A percentile compares a stretch with the other conserved stretches of the same genome.
These are phyloP conservation scores for Agaricus blazei DNA, from an alignment of 768 basidiomycete species.

Conservation along the genomic window DNA sequence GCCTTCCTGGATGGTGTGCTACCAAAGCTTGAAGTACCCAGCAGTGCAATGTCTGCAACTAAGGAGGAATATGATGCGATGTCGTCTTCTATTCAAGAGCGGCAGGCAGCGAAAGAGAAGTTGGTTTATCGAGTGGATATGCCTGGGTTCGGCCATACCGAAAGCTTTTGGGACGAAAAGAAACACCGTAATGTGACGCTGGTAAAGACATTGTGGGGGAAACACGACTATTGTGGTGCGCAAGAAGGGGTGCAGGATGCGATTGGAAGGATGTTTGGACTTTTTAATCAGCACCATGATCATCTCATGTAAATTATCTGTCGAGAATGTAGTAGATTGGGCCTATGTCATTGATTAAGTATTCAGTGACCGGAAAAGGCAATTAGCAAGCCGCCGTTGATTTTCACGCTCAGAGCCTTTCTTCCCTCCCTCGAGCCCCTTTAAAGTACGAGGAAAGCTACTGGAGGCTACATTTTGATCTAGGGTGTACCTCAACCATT, in stretches of 20 bases:
- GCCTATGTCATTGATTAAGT: too few relatives aligned
- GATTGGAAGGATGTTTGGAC: conserved; percentile 35
- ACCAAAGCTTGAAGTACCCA: conserved; percentile 34
- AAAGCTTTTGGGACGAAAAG: conserved; percentile 39
- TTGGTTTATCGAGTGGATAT: conserved; percentile 43
- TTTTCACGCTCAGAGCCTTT: too few relatives aligned
- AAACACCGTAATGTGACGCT: conserved; percentile 46
- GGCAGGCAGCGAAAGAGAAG: conserved; percentile 35
- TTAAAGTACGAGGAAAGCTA: too few relatives aligned
- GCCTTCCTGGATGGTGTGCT: conserved; percentile 62
- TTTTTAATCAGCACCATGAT: conserved; percentile 1
- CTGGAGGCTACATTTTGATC: too few relatives aligned
- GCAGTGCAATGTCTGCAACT: conserved; percentile 19
- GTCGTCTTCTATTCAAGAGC: conserved; percentile 29
- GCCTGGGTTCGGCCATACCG: conserved; percentile 51
- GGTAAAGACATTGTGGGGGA: conserved; percentile 58
- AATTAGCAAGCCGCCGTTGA: too few relatives aligned
- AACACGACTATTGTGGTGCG: conserved; percentile 55
- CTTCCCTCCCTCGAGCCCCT: too few relatives aligned
- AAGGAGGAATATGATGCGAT: conserved; percentile 42
- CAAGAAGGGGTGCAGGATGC: conserved; percentile 74
- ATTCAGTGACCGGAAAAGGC: too few relatives aligned
- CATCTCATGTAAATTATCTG: too few relatives aligned
- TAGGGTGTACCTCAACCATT: too few relatives aligned
- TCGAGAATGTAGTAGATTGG: too few relatives aligned